phyloP scores from a whole-genome alignment of 345 rosid species.

The Syzygium aromaticum region DNA sequence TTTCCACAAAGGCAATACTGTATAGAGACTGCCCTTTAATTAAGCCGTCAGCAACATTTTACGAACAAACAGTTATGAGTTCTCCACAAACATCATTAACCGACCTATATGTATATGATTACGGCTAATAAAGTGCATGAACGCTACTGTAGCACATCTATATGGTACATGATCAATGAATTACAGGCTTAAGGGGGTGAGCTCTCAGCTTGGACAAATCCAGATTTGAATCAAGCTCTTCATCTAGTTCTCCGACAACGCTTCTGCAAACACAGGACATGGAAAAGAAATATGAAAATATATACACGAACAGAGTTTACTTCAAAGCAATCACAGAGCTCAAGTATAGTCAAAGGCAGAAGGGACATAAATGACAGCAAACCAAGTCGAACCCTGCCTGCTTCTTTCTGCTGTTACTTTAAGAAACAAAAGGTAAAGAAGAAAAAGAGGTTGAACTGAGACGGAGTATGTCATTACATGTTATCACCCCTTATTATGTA shows the following conservation, averaged over 20 bases:
- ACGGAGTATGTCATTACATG: constrained; percentile 40
- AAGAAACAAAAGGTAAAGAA: not conserved
- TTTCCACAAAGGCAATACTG: not conserved
- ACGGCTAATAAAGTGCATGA: not conserved
- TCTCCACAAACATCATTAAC: not conserved
- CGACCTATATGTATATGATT: not conserved
- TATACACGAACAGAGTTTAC: not conserved
- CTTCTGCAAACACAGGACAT: constrained; percentile 47
- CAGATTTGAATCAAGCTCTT: constrained; percentile 77
- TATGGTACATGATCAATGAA: constrained; percentile 41
- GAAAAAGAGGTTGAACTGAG: not conserved
- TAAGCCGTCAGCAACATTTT: not conserved
- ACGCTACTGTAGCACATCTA: not conserved
- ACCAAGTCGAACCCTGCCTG: not conserved
- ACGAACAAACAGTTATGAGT: not conserved
- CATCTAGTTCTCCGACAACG: constrained; percentile 87
- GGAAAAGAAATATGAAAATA: not conserved
- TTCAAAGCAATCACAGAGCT: not conserved
- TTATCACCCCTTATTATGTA: constrained; percentile 98
- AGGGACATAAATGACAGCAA: not conserved
- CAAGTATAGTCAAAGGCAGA: not conserved
- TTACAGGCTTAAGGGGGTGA: constrained; percentile 88
- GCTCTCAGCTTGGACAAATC: constrained; percentile 85
- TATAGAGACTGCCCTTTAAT: not conserved
- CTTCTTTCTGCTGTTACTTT: not conserved